Conservation (phyloP, 1,139 yeast species). For the Pichia sp. region DNA sequence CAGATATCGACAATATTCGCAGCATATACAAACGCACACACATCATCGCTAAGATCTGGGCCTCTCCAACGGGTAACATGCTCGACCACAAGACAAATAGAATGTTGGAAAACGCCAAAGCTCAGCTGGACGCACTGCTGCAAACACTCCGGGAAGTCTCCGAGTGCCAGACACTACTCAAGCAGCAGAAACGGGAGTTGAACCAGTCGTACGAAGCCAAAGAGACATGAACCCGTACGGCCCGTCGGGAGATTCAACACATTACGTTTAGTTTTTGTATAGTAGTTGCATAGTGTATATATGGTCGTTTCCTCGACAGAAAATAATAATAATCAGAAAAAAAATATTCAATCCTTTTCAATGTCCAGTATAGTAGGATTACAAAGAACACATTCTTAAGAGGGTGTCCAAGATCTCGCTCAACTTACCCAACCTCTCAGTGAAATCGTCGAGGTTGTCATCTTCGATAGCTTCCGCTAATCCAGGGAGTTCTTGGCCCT, state of each 20-base stretch:
- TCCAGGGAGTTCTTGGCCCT: conserved; percentile 79
- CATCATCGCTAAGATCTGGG: conserved; percentile 13
- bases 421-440: conserved; percentile 29
- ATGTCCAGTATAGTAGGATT: neutral
- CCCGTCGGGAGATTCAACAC: neutral
- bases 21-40: conserved; percentile 7
- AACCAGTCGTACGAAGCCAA: neutral
- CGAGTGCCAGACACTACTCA: neutral
- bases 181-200: conserved; percentile 4
- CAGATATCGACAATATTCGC: conserved; percentile 6
- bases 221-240: neutral
- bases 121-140: conserved; percentile 3
- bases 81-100: conserved; percentile 13
- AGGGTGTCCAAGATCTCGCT: conserved; percentile 12
- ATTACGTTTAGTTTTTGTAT: neutral
- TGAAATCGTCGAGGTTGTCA: conserved; percentile 46
- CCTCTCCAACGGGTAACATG: conserved; percentile 6
- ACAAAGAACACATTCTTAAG: conserved; percentile 8
- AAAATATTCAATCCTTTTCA: neutral
- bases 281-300: neutral
- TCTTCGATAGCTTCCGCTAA: conserved; percentile 78
- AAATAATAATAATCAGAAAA: neutral
- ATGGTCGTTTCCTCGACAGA: neutral
- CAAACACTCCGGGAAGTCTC: conserved; percentile 3
- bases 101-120: neutral